These are phyloP conservation scores for Arabidopsis hybrid DNA, from an alignment of 441 rosid species.

Conservation along the genomic window DNA sequence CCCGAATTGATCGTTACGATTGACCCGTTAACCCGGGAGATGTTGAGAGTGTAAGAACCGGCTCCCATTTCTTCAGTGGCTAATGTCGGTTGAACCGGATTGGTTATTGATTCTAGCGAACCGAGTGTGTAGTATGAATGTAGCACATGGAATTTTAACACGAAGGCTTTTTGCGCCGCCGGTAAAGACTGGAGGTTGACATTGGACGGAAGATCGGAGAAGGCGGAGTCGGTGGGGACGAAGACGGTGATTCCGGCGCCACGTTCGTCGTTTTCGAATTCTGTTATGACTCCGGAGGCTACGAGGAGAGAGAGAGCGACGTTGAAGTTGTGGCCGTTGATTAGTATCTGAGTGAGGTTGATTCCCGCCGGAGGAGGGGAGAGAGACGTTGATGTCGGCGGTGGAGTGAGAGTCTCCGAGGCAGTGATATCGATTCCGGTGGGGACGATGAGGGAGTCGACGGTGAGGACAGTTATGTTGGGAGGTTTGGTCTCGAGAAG, in stretches of 20 bases:
- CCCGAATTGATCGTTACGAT: constrained; percentile 76
- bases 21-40: constrained; percentile 80
- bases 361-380: constrained; percentile 62
- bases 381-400: constrained; percentile 36
- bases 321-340: constrained; percentile 81
- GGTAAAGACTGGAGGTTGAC: constrained; percentile 72
- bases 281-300: constrained; percentile 77
- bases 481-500: constrained; percentile 65
- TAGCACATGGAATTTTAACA: constrained; percentile 77
- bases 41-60: constrained; percentile 78
- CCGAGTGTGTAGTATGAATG: constrained; percentile 94
- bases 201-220: constrained; percentile 68
- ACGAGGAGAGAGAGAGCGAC: constrained; percentile 79
- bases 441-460: constrained; percentile 68
- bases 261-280: constrained; percentile 79
- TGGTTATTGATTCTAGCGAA: constrained; percentile 82
- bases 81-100: constrained; percentile 88
- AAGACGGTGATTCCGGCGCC: constrained; percentile 92
- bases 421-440: constrained; percentile 72
- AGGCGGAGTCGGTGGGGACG: constrained; percentile 80
- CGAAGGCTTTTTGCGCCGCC: constrained; percentile 72
- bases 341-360: constrained; percentile 74
- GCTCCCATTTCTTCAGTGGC: constrained; percentile 86
- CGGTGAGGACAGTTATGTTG: constrained; percentile 71
- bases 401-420: constrained; percentile 55